A percentile compares a stretch with the other conserved stretches of the same genome.
Conservation (phyloP, 345 rosid genomes). For the Trapa incisa region DNA sequence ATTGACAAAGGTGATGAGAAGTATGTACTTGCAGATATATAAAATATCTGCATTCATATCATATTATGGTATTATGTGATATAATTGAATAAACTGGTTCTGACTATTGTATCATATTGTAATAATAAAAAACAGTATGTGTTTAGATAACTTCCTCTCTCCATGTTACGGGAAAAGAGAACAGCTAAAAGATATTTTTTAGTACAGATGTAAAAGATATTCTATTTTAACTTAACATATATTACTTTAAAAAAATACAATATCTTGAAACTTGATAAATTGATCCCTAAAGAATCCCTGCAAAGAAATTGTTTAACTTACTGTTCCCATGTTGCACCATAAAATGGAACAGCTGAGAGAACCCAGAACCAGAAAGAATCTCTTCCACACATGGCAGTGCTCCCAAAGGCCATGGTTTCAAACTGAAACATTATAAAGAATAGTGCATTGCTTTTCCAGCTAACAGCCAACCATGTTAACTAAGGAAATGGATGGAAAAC, state of each 20-base stretch:
- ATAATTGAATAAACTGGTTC: neutral
- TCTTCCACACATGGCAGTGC: conserved; percentile 95
- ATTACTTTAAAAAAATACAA: neutral
- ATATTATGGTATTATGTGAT: neutral
- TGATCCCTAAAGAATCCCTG: neutral
- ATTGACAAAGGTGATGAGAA: neutral
- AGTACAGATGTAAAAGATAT: neutral
- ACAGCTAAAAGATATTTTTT: neutral
- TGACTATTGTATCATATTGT: neutral
- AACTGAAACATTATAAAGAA: conserved; percentile 34
- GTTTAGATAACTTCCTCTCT: neutral
- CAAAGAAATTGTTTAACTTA: conserved; percentile 24
- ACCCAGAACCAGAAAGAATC: conserved; percentile 91
- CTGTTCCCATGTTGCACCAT: conserved; percentile 96
- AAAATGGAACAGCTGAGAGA: conserved; percentile 87
- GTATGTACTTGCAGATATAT: neutral
- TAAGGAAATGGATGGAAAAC: conserved; percentile 4
- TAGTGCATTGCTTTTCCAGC: neutral
- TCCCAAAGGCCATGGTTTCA: conserved; percentile 76
- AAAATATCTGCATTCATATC: neutral
- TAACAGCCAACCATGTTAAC: neutral
- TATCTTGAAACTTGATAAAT: neutral
- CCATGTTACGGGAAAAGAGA: neutral
- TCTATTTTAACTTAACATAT: too few species aligned
- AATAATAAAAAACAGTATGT: neutral